Percentiles rank a stretch among this genome's conserved stretches.
These are phyloP conservation scores for Aspergillus neoniger DNA, from an alignment of 2,329 filamentous ascomycete genomes.

Conservation along the genomic window DNA sequence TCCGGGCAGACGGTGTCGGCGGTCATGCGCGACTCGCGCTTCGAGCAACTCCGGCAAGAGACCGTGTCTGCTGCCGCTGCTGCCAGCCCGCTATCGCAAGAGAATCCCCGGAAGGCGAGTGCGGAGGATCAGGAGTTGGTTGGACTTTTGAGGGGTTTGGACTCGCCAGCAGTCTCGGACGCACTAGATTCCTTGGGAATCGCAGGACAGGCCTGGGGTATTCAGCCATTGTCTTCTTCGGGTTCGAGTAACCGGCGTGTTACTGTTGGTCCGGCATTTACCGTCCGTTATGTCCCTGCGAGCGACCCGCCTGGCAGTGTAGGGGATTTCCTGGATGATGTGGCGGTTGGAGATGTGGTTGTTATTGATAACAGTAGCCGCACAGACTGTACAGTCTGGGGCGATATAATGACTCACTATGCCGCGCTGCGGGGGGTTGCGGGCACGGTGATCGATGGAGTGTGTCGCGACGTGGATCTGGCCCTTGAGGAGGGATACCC, in stretches of 20 bases:
- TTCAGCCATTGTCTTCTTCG: constrained; percentile 20
- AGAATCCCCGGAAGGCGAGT: constrained; percentile 13
- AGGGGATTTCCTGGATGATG: constrained; percentile 37
- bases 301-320: constrained; percentile 29
- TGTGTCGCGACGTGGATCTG: constrained; percentile 36
- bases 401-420: constrained; percentile 42
- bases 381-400: constrained; percentile 40
- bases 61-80: neutral
- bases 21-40: constrained; percentile 25
- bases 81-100: neutral
- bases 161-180: constrained; percentile 23
- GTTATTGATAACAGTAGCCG: constrained; percentile 39
- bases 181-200: constrained; percentile 26
- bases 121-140: constrained; percentile 21
- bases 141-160: constrained; percentile 19
- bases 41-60: constrained; percentile 8
- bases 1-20: constrained; percentile 19
- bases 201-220: constrained; percentile 18
- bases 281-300: constrained; percentile 32
- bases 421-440: constrained; percentile 32
- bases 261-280: constrained; percentile 37
- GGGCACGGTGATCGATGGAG: constrained; percentile 37
- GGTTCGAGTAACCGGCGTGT: constrained; percentile 26
- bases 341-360: constrained; percentile 32
- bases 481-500: constrained; percentile 33